phyloP scores from a whole-genome alignment of 768 basidiomycete species.

The Lentinula edodes region DNA sequence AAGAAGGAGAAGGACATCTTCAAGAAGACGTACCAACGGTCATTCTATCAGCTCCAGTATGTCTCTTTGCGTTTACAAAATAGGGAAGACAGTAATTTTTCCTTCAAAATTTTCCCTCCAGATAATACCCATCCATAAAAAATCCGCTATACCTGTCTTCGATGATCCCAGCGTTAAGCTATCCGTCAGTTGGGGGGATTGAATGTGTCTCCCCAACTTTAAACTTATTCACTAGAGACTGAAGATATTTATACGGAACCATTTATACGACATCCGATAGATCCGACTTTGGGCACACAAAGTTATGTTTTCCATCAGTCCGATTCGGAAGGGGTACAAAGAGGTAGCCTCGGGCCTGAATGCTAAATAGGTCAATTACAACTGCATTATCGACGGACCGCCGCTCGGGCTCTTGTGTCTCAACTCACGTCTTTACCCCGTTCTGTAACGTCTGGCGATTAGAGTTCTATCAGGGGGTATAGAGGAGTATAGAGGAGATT shows the following conservation, averaged over 20 bases:
- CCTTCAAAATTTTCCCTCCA: neutral
- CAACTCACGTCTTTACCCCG: too few species aligned
- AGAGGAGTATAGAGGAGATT: too few species aligned
- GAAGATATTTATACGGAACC: neutral
- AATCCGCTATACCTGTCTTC: neutral
- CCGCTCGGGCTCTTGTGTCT: too few species aligned
- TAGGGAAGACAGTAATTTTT: neutral
- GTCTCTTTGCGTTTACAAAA: neutral
- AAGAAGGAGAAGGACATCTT: neutral
- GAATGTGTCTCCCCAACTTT: neutral
- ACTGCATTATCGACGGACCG: too few species aligned
- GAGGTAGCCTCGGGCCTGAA: too few species aligned
- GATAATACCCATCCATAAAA: neutral
- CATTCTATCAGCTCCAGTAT: neutral
- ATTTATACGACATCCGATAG: too few species aligned
- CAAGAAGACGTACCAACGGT: neutral
- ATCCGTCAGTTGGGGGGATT: conserved; percentile 6
- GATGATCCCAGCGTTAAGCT: conserved; percentile 2
- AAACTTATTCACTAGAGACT: neutral
- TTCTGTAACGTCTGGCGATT: too few species aligned
- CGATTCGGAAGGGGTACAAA: too few species aligned
- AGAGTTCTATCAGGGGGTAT: too few species aligned
- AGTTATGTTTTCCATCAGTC: too few species aligned
- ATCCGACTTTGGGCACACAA: too few species aligned
- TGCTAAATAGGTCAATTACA: too few species aligned